Evolutionary conservation across 345 rosid genomes (phyloP), one percentile per base, ranked within the genome.

Genomic region (Salix udensis): DNA sequence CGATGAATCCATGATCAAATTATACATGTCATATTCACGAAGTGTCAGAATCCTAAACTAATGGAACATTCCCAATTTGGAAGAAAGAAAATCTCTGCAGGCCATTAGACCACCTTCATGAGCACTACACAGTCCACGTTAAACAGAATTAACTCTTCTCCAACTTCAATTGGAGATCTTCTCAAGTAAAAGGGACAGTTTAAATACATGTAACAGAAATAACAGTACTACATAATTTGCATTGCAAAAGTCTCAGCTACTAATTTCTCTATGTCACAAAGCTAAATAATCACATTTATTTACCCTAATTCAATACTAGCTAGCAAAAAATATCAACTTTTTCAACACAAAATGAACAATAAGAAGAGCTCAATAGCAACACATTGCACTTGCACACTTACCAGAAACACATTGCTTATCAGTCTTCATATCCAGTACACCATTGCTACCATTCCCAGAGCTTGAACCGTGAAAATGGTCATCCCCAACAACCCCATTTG

Each of bases 351-450:
- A 23, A 26, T 60, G 34, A 60, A 62, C 52, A 58, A 34, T 34
- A 66, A 23, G 46, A 24, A 52, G 18, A 72, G 52, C 36, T 30
- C 37, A 18, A 61, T 61, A 61, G 12, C 10, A 78, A 62, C n/a
- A 16, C 13, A 65, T 10, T 46, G 62, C 71, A 48, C 42, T n/a
- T 39, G 34, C 24, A 40, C 34, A 78, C 92, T 85, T 78, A 89
- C 97, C 89, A 7, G 83, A 82, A 82, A 79, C 78, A 80, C 61
- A 30, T 61, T 82, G 84, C 77, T 85, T 87, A 68, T 89, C 89
- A 65, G 44, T 80, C 86, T 78, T 88, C 61, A 74, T 85, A 34
- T 87, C 90, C 70, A 82, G 53, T 50, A 70, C 23, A 74, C 85
- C 87, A 78, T 84, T 81, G 78, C 81, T 79, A 77, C 68, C 70